These are phyloP conservation scores for Juglanconis juglandina DNA, from an alignment of 2,329 filamentous ascomycete species.

Conservation along the genomic window DNA sequence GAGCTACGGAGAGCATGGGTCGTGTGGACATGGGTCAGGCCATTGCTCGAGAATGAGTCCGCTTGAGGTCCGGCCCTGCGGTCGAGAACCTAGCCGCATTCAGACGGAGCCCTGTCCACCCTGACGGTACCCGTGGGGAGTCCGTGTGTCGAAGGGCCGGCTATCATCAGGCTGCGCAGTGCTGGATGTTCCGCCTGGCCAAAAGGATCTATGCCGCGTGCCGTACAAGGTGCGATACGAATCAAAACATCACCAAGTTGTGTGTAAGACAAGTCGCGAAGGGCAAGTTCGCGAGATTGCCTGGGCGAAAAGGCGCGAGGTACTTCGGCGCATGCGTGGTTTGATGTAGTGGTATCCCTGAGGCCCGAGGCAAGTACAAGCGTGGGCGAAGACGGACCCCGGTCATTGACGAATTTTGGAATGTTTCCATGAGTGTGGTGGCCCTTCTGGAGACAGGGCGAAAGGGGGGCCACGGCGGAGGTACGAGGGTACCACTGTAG, in stretches of 20 bases:
- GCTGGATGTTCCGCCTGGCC: not conserved
- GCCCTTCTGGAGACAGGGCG: not conserved
- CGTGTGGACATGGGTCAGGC: not conserved
- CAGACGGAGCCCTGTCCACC: not conserved
- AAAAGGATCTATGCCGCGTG: constrained; percentile 8
- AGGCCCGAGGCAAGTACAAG: constrained; percentile 5
- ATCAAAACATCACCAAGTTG: constrained; percentile 11
- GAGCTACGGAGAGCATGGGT: not conserved
- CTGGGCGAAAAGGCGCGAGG: constrained; percentile 15
- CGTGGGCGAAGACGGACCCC: constrained; percentile 6
- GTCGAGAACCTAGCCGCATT: not conserved
- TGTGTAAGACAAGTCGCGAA: constrained; percentile 15
- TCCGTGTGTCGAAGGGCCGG: not conserved
- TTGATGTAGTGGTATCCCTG: constrained; percentile 10
- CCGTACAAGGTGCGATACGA: constrained; percentile 9
- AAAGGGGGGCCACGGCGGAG: not conserved
- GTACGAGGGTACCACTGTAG: not conserved
- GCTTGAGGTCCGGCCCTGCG: not conserved
- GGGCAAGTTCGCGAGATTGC: constrained; percentile 9
- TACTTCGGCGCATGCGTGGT: constrained; percentile 8
- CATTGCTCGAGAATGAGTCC: not conserved
- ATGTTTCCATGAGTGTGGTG: constrained; percentile 10
- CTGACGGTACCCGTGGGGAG: not conserved
- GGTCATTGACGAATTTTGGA: constrained; percentile 13
- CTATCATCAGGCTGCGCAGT: not conserved